These are phyloP conservation scores for Neurospora sublineolata DNA, from an alignment of 495 filamentous ascomycete species.

Conservation along the genomic window DNA sequence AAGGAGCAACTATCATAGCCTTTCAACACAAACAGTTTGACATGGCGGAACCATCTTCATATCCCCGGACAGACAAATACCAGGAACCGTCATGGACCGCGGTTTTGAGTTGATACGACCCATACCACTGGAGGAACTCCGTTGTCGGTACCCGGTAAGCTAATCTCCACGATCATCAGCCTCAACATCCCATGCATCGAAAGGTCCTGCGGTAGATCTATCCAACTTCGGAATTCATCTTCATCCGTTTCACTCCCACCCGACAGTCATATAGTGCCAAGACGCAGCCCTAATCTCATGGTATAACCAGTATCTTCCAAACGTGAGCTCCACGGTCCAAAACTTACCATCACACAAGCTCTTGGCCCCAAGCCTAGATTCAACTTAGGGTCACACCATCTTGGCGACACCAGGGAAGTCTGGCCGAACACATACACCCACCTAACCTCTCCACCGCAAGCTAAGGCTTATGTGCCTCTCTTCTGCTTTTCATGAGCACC, in stretches of 20 bases:
- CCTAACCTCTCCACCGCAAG: neutral
- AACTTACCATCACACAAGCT: neutral
- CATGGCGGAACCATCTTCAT: neutral
- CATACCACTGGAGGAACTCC: neutral
- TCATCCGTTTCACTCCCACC: neutral
- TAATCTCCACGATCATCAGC: neutral
- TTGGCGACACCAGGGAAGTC: neutral
- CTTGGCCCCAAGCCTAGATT: no score
- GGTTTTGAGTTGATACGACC: neutral
- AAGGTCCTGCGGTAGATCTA: neutral
- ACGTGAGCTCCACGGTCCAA: neutral
- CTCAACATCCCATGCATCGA: neutral
- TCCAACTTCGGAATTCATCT: neutral
- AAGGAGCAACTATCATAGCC: neutral
- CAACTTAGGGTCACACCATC: neutral
- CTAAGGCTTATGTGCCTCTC: neutral
- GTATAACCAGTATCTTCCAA: no score
- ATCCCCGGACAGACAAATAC: neutral
- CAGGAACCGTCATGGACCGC: neutral
- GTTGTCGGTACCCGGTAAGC: neutral
- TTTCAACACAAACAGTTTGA: neutral
- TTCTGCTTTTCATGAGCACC: neutral
- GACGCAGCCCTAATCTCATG: no score
- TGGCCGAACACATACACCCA: neutral
- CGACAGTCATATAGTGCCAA: no score